Base-by-base conservation (phyloP, 2,329 filamentous ascomycete species). In the Claviceps spartinae region DNA sequence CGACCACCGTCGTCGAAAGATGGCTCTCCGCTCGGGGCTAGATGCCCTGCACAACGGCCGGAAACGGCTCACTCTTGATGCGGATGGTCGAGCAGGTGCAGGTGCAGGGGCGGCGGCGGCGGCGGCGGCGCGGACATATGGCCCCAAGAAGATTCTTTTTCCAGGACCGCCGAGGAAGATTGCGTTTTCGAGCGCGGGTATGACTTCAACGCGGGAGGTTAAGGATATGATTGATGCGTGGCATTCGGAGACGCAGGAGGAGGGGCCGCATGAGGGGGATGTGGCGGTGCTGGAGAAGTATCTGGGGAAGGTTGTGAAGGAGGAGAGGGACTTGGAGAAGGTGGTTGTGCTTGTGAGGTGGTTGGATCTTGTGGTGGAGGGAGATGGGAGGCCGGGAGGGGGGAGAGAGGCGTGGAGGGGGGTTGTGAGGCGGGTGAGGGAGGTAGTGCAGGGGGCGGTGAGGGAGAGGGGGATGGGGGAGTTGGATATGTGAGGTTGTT, bases 261-360 rank as follows among this genome's bases (percentile, higher is more conserved):
- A 90, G 3, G 88, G 86, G 0, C 93, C 93, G 1, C 89, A 93
- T 65, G 68, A 69, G 0, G 81, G 86, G 53, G 93, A 98, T 66
- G 83, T 91, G 0, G 76, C 75, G 42, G 82, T 90, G 40, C 72
- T 97, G 54, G 79, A 76, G 51, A 77, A 73, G 60, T 97, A 95
- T 65, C 66, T 97, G 34, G 72, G 65, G 5, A 77, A 76, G 26
- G 87, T 97, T 0, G 76, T 95, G 0, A 55, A 69, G 1, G 83
- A 91, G 53, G 93, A 97, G 66, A 73, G 77, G 53, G 83, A 96
- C 63, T 74, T 93, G 68, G 76, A 77, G 5, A 95, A 95, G 67
- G 86, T 79, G 1, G 75, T 80, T 1, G 77, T 78, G 13, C 67
- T 93, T 18, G 76, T 85, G 13, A 80, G 74, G 57, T 95, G 88